Evolutionary conservation across 331 rosid genomes (phyloP).

Genomic region (Spiraea crenata): DNA sequence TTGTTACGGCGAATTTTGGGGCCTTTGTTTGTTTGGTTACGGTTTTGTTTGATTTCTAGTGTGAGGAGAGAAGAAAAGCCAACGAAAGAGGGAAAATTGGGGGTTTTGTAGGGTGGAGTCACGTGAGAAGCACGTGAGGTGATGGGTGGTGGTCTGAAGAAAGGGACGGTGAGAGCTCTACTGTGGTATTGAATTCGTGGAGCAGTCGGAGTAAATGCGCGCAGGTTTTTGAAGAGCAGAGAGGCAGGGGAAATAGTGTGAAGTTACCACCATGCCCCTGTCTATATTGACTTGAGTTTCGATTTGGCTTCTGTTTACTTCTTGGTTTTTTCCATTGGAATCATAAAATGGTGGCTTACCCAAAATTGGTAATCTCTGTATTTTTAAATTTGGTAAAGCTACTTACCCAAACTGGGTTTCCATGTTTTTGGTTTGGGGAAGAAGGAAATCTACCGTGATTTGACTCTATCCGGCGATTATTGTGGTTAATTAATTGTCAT

Average conservation of each 20-base stretch:
- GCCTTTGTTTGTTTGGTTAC: neutral
- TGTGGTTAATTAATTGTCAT: neutral
- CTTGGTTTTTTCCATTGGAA: neutral
- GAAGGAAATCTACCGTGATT: neutral
- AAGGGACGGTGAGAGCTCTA: conserved; percentile 2
- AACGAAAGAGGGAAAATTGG: conserved; percentile 10
- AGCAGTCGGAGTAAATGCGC: conserved; percentile 37
- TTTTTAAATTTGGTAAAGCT: neutral
- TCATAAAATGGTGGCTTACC: neutral
- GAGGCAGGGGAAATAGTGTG: conserved; percentile 27
- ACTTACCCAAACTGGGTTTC: neutral
- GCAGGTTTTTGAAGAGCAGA: conserved; percentile 31
- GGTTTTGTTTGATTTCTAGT: conserved; percentile 11
- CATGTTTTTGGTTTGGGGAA: too few relatives aligned
- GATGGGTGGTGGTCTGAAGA: neutral
- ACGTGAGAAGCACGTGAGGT: conserved; percentile 49
- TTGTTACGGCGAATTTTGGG: neutral
- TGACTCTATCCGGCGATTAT: neutral
- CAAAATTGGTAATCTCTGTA: neutral
- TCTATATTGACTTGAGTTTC: neutral
- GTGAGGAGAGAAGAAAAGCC: neutral
- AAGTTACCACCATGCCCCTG: neutral
- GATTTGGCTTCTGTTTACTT: neutral
- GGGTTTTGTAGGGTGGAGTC: neutral
- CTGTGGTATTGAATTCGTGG: neutral